A percentile compares a stretch with the other conserved stretches of the same genome.
Conservation (phyloP, 2,329 filamentous ascomycete species). For the Microcera coccophila region DNA sequence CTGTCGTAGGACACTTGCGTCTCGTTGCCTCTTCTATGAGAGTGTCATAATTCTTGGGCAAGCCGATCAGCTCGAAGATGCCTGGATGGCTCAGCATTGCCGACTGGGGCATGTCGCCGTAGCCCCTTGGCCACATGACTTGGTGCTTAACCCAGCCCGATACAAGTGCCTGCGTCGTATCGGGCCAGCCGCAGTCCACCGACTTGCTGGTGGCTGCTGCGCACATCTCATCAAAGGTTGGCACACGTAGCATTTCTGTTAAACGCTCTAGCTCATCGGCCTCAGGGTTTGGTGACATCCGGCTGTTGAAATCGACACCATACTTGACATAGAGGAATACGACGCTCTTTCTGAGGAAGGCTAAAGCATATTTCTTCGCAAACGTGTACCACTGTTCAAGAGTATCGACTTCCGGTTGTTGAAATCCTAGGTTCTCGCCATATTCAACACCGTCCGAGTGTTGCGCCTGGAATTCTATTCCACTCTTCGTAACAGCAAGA, state of each 20-base stretch:
- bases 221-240: constrained; percentile 76
- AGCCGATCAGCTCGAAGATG: constrained; percentile 88
- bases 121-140: constrained; percentile 36
- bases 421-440: constrained; percentile 46
- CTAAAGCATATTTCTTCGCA: constrained; percentile 78
- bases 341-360: constrained; percentile 79
- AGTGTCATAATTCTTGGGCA: constrained; percentile 88
- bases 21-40: constrained; percentile 89
- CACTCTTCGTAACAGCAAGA: constrained; percentile 42
- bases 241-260: constrained; percentile 69
- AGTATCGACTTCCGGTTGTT: constrained; percentile 52
- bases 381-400: constrained; percentile 55
- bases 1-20: constrained; percentile 79
- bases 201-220: constrained; percentile 49
- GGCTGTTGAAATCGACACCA: constrained; percentile 79
- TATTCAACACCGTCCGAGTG: constrained; percentile 25
- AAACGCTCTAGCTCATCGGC: constrained; percentile 79
- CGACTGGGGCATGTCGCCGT: constrained; percentile 34
- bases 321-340: constrained; percentile 84
- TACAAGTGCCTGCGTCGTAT: constrained; percentile 44
- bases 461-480: constrained; percentile 39
- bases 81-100: constrained; percentile 70
- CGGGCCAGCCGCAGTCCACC: constrained; percentile 47
- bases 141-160: constrained; percentile 72
- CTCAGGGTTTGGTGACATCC: constrained; percentile 59